Conservation (phyloP, 495 filamentous ascomycete genomes). For the Pseudevernia furfuracea region DNA sequence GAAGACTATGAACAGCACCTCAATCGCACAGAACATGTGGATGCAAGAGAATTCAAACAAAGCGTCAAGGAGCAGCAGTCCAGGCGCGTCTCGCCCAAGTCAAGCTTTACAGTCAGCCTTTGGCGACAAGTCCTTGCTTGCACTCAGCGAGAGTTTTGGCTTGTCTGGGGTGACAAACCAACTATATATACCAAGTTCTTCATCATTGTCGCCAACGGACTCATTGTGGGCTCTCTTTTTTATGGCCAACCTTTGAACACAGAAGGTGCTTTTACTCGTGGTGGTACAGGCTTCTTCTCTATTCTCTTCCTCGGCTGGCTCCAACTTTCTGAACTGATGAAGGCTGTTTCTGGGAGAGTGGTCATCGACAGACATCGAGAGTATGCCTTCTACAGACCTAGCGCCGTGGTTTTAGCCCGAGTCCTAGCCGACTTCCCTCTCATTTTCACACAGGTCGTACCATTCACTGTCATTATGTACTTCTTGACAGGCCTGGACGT, state of each 20-base stretch:
- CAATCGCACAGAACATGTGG: slow-evolving; percentile 49
- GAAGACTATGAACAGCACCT: slow-evolving; percentile 53
- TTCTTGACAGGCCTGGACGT: slow-evolving; percentile 61
- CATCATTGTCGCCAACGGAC: slow-evolving; percentile 64
- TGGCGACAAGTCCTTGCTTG: slow-evolving; percentile 60
- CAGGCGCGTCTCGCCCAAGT: slow-evolving; percentile 59
- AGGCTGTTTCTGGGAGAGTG: slow-evolving; percentile 54
- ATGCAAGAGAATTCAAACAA: slow-evolving; percentile 61
- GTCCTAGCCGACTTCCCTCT: slow-evolving; percentile 63
- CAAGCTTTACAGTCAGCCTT: slow-evolving; percentile 61
- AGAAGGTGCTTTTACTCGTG: slow-evolving; percentile 58
- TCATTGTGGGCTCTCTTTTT: slow-evolving; percentile 72
- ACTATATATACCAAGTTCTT: slow-evolving; percentile 72
- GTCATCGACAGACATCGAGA: slow-evolving; percentile 61
- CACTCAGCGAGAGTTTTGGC: slow-evolving; percentile 67
- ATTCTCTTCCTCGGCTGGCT: slow-evolving; percentile 72
- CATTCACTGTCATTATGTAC: slow-evolving; percentile 61
- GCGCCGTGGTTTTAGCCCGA: slow-evolving; percentile 60
- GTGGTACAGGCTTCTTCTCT: slow-evolving; percentile 65
- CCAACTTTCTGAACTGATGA: slow-evolving; percentile 53
- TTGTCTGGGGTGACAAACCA: slow-evolving; percentile 62
- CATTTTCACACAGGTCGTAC: slow-evolving; percentile 52
- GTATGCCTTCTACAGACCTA: slow-evolving; percentile 74
- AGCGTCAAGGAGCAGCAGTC: slow-evolving; percentile 62
- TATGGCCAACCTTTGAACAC: slow-evolving; percentile 57